Conservation (phyloP, 2,329 filamentous ascomycete species). For the Calonectria crousiana region DNA sequence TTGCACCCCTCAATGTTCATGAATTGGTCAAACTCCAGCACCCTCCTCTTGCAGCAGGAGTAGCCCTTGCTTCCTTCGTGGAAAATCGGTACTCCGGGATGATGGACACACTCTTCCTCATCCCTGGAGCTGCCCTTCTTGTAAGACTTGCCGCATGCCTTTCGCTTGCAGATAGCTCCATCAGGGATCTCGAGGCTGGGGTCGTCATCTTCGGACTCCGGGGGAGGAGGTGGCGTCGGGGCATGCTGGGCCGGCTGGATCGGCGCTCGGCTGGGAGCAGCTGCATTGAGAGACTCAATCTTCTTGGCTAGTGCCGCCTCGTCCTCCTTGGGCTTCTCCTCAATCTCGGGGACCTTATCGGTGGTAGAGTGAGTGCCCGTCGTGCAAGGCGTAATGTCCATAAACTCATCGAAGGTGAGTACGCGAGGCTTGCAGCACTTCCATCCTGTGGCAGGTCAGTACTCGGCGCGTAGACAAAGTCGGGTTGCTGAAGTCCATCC, state of each 20-base stretch:
- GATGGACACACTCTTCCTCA: constrained; percentile 84
- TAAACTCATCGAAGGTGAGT: constrained; percentile 98
- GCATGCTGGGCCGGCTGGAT: constrained; percentile 60
- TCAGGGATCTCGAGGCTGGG: constrained; percentile 78
- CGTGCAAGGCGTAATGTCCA: constrained; percentile 91
- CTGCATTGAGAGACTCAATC: constrained; percentile 66
- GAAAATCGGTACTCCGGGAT: constrained; percentile 92
- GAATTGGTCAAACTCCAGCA: constrained; percentile 98
- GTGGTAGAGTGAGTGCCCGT: constrained; percentile 92
- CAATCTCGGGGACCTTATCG: constrained; percentile 74
- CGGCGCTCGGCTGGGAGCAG: constrained; percentile 55
- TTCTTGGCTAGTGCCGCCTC: constrained; percentile 57
- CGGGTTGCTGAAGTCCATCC: neutral
- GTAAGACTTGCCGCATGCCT: constrained; percentile 78
- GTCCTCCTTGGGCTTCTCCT: constrained; percentile 65
- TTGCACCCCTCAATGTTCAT: constrained; percentile 94
- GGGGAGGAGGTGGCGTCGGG: constrained; percentile 68
- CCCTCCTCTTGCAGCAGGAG: constrained; percentile 94
- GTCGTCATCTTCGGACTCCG: constrained; percentile 91
- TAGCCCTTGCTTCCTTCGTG: constrained; percentile 99
- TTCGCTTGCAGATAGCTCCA: constrained; percentile 82
- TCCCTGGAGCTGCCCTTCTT: constrained; percentile 70
- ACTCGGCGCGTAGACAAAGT: neutral
- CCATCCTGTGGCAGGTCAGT: constrained; percentile 75
- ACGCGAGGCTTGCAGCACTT: constrained; percentile 99